These are phyloP conservation scores for Lenzites betulinus DNA, from an alignment of 768 basidiomycete species.

Conservation along the genomic window DNA sequence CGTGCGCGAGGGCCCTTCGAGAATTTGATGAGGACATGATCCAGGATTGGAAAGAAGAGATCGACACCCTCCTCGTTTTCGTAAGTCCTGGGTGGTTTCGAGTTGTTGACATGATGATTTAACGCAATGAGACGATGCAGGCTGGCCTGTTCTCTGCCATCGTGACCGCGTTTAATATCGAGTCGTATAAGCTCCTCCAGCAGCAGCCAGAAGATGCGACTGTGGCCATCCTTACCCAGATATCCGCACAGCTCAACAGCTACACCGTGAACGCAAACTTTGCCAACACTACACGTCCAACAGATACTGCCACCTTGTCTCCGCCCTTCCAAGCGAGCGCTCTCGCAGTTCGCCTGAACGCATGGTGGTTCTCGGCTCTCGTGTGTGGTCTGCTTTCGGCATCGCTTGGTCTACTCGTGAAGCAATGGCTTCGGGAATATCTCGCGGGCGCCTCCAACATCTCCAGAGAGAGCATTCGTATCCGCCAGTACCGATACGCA, in stretches of 20 bases:
- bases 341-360: conserved; percentile 18
- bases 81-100: conserved; percentile 15
- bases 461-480: conserved; percentile 25
- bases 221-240: conserved; percentile 14
- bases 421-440: conserved; percentile 28
- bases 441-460: conserved; percentile 23
- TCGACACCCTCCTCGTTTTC: conserved; percentile 28
- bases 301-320: not conserved
- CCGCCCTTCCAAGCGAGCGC: not conserved
- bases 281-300: conserved; percentile 8
- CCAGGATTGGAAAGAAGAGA: conserved; percentile 27
- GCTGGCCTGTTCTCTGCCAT: conserved; percentile 27
- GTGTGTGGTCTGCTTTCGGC: conserved; percentile 20
- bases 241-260: conserved; percentile 21
- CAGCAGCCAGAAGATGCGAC: conserved; percentile 15
- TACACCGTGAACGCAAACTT: conserved; percentile 7
- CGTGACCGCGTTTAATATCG: conserved; percentile 24
- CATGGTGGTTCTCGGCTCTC: conserved; percentile 24
- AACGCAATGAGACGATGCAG: not conserved
- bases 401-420: conserved; percentile 24
- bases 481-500: conserved; percentile 24
- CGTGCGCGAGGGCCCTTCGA: conserved; percentile 21
- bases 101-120: not conserved
- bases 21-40: conserved; percentile 24
- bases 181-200: conserved; percentile 20